Evolutionary conservation across 2,329 filamentous ascomycete species (phyloP).

Genomic region (Grosmannia clavigera): DNA sequence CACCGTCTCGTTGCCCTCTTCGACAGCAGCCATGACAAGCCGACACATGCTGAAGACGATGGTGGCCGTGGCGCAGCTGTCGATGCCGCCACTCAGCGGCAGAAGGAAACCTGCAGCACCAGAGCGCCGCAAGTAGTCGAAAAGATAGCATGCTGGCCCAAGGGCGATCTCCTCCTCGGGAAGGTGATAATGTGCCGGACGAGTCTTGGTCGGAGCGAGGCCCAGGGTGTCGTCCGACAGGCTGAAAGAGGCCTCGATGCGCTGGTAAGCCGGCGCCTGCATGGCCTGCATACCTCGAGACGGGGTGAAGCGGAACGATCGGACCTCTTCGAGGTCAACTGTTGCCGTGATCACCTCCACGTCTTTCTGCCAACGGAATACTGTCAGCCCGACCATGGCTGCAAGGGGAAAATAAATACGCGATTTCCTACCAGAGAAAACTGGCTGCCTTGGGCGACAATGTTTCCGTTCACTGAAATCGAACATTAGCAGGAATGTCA

Average conservation of each 20-base stretch:
- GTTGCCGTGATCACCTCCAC: conserved; percentile 56
- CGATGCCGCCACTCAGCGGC: conserved; percentile 46
- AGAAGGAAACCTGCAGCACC: conserved; percentile 39
- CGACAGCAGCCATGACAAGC: conserved; percentile 39
- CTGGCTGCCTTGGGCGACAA: conserved; percentile 54
- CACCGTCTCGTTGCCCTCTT: conserved; percentile 26
- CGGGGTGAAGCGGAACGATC: conserved; percentile 43
- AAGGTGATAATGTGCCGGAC: conserved; percentile 38
- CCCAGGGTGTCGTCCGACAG: conserved; percentile 18
- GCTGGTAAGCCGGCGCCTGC: conserved; percentile 28
- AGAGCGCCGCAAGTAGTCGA: conserved; percentile 44
- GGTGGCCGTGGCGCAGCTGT: conserved; percentile 36
- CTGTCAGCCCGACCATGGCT: conserved; percentile 18
- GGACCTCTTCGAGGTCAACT: conserved; percentile 59
- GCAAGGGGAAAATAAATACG: neutral
- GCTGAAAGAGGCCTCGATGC: conserved; percentile 26
- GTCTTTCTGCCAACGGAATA: conserved; percentile 30
- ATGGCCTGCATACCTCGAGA: conserved; percentile 48
- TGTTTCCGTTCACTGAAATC: conserved; percentile 39
- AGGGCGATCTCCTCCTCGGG: conserved; percentile 57
- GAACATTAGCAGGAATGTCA: neutral
- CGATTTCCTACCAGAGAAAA: conserved; percentile 24
- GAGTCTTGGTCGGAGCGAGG: conserved; percentile 18
- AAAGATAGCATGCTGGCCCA: conserved; percentile 49
- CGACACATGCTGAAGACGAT: conserved; percentile 40